Evolutionary conservation across 2,329 filamentous ascomycete species (phyloP).

Genomic region (Nemania bipapillata): DNA sequence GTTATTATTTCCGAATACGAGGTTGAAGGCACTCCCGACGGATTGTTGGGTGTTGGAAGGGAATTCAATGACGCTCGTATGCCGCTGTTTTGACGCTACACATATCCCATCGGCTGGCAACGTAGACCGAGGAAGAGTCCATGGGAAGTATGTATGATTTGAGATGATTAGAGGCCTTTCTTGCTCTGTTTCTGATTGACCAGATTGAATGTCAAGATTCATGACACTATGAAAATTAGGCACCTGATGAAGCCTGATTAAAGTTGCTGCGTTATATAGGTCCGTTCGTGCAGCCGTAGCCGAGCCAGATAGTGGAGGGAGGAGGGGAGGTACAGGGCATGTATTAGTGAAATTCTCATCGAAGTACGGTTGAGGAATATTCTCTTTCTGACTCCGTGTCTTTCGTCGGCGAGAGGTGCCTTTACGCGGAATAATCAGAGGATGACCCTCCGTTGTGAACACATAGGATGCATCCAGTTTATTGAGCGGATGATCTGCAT

Average conservation of each 20-base stretch:
- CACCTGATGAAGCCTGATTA: slow-evolving; percentile 83
- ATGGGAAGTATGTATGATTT: slow-evolving; percentile 89
- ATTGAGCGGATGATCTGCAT: slow-evolving; percentile 86
- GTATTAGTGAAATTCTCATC: slow-evolving; percentile 64
- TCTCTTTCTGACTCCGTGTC: slow-evolving; percentile 42
- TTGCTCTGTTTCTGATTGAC: slow-evolving; percentile 27
- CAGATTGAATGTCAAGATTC: slow-evolving; percentile 34
- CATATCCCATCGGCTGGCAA: slow-evolving; percentile 83
- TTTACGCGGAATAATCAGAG: slow-evolving; percentile 79
- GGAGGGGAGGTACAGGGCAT: slow-evolving; percentile 72
- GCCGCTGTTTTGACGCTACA: slow-evolving; percentile 73
- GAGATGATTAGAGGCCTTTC: slow-evolving; percentile 62
- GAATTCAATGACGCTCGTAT: slow-evolving; percentile 76
- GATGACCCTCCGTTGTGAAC: slow-evolving; percentile 96
- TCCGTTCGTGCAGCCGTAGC: slow-evolving; percentile 81
- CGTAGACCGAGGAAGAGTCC: slow-evolving; percentile 83
- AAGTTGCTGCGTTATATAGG: slow-evolving; percentile 86
- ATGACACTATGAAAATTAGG: slow-evolving; percentile 68
- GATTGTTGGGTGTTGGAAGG: slow-evolving; percentile 60
- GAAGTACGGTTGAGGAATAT: slow-evolving; percentile 53
- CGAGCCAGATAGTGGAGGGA: slow-evolving; percentile 77
- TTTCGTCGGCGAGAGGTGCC: slow-evolving; percentile 45
- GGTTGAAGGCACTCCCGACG: slow-evolving; percentile 57
- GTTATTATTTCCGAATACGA: slow-evolving; percentile 60
- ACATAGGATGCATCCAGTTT: slow-evolving; percentile 86